Conservation (phyloP, 352 stramenopile species). For the Globisporangium paddicum region DNA sequence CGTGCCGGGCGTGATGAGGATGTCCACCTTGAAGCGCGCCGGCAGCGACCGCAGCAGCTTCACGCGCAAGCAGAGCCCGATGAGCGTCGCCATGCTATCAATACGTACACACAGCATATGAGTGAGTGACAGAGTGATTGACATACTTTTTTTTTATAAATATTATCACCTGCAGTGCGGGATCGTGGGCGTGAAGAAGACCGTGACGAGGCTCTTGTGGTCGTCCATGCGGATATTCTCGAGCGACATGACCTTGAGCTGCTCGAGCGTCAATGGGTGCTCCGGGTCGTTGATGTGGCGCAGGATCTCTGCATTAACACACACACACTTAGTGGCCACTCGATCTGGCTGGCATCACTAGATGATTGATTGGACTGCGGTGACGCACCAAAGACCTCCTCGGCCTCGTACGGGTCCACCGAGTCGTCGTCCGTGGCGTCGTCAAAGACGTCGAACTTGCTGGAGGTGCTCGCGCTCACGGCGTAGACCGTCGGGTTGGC, state of each 20-base stretch:
- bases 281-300: slow-evolving; percentile 92
- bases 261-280: slow-evolving; percentile 91
- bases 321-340: background rate
- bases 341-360: background rate
- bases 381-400: slow-evolving; percentile 82
- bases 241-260: slow-evolving; percentile 91
- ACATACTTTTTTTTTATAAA: no score
- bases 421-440: slow-evolving; percentile 49
- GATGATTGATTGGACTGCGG: background rate
- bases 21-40: slow-evolving; percentile 91
- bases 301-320: slow-evolving; percentile 54
- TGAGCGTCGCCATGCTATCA: slow-evolving; percentile 95
- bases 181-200: slow-evolving; percentile 94
- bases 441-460: slow-evolving; percentile 65
- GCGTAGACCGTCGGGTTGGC: slow-evolving; percentile 87
- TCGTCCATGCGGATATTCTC: slow-evolving; percentile 91
- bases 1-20: slow-evolving; percentile 92
- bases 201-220: slow-evolving; percentile 58
- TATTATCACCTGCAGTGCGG: slow-evolving; percentile 93
- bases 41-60: slow-evolving; percentile 94
- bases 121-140: no score
- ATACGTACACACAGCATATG: background rate
- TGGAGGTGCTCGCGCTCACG: slow-evolving; percentile 41
- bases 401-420: slow-evolving; percentile 74
- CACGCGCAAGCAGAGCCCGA: slow-evolving; percentile 94